These are phyloP conservation scores for Artemisia argyi DNA, from an alignment of 129 eudicot species.

Conservation along the genomic window DNA sequence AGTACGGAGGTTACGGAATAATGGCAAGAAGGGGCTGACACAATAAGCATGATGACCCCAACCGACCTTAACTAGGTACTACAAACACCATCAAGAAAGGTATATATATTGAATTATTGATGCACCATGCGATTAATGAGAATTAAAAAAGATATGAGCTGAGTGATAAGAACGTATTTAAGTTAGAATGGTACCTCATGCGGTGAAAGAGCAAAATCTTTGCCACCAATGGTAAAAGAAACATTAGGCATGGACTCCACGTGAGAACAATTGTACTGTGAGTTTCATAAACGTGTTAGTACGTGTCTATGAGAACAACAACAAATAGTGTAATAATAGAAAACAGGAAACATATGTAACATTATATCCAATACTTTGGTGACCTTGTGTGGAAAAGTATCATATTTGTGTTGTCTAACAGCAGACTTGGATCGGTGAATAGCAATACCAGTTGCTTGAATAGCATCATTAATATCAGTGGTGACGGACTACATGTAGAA, in stretches of 20 bases:
- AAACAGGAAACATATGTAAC: background rate
- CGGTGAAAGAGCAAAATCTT: constrained; percentile 60
- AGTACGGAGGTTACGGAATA: background rate
- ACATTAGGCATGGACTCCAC: constrained; percentile 49
- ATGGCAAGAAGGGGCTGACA: constrained; percentile 60
- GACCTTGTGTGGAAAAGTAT: no score
- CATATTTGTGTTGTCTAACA: no score
- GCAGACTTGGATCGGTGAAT: constrained; percentile 46
- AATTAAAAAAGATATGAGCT: background rate
- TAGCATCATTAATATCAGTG: constrained; percentile 66
- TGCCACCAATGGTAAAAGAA: constrained; percentile 55
- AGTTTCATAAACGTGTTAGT: background rate
- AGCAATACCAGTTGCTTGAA: constrained; percentile 59
- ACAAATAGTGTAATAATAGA: no score
- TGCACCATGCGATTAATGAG: background rate
- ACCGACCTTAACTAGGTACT: constrained; percentile 52
- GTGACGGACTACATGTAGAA: constrained; percentile 41
- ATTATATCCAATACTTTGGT: background rate
- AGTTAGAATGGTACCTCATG: constrained; percentile 42
- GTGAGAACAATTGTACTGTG: constrained; percentile 33
- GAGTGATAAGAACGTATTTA: no score
- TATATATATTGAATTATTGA: background rate
- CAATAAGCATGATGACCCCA: constrained; percentile 39
- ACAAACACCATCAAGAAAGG: constrained; percentile 4
- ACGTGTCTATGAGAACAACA: background rate